Conservation (phyloP, 1,139 yeast genomes). For the Yamadazyma triangularis region DNA sequence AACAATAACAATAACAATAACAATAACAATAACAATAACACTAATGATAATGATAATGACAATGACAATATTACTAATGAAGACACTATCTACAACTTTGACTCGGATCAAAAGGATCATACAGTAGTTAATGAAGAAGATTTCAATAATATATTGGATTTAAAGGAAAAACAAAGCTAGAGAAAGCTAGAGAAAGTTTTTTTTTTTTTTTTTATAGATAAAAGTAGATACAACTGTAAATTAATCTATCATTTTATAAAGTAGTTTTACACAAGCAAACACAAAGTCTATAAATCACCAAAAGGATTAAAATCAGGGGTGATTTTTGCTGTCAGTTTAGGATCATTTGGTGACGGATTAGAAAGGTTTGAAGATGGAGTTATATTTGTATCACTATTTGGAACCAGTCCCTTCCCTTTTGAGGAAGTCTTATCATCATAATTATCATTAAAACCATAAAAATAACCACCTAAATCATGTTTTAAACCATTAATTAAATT, state of each 20-base stretch:
- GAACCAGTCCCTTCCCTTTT: constrained; percentile 9
- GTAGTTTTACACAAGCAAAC: too few relatives aligned
- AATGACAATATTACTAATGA: background rate
- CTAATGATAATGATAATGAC: constrained; percentile 3
- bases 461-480: constrained; percentile 34
- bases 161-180: background rate
- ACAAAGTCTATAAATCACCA: background rate
- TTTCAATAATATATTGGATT: constrained; percentile 6
- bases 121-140: constrained; percentile 9
- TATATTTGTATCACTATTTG: background rate
- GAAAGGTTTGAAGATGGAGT: too few relatives aligned
- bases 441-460: constrained; percentile 37
- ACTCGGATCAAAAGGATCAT: too few relatives aligned
- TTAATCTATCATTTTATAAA: too few relatives aligned
- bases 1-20: too few relatives aligned
- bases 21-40: too few relatives aligned
- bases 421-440: constrained; percentile 1
- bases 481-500: constrained; percentile 32
- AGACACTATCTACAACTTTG: too few relatives aligned
- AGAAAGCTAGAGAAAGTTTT: background rate
- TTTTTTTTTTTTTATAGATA: too few relatives aligned
- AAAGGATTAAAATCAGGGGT: background rate
- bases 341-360: too few relatives aligned
- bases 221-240: too few relatives aligned
- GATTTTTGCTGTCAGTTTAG: too few relatives aligned